Percentiles rank a stretch among this genome's conserved stretches.
Conservation (phyloP, 179 eudicot species). For the Heliamphora pulchella region DNA sequence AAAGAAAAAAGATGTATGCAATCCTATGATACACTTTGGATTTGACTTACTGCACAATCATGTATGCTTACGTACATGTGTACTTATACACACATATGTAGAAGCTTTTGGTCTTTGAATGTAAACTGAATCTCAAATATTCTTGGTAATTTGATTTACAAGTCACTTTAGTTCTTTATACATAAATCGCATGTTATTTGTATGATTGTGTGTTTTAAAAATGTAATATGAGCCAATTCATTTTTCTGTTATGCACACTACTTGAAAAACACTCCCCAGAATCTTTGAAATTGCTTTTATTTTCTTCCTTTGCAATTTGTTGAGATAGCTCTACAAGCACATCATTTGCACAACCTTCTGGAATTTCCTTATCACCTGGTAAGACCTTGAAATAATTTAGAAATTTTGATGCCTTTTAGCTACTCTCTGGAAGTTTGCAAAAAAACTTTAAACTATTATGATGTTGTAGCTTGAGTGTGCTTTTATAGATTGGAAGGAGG, state of each 20-base stretch:
- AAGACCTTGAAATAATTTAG: constrained; percentile 17
- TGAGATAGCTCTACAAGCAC: constrained; percentile 63
- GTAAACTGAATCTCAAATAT: background rate
- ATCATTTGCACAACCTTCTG: constrained; percentile 98
- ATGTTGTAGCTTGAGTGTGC: constrained; percentile 7
- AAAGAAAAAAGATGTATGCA: background rate
- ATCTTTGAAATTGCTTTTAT: background rate
- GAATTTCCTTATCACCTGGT: constrained; percentile 86
- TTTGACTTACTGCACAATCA: background rate
- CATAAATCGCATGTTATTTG: background rate
- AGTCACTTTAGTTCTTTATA: background rate
- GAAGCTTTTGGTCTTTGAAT: background rate
- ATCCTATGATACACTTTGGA: background rate
- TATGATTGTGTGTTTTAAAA: background rate
- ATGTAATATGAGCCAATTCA: background rate
- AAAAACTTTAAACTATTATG: constrained; percentile 1
- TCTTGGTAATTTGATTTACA: background rate
- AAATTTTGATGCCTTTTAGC: background rate
- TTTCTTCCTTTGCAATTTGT: constrained; percentile 1
- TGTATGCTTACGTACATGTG: background rate
- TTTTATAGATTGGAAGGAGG: constrained; percentile 57
- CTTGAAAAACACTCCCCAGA: background rate
- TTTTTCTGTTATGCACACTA: background rate
- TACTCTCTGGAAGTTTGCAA: background rate
- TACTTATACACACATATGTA: background rate